phyloP scores from a whole-genome alignment of 805 yeast genomes.

The Kluyveromyces siamensis region DNA sequence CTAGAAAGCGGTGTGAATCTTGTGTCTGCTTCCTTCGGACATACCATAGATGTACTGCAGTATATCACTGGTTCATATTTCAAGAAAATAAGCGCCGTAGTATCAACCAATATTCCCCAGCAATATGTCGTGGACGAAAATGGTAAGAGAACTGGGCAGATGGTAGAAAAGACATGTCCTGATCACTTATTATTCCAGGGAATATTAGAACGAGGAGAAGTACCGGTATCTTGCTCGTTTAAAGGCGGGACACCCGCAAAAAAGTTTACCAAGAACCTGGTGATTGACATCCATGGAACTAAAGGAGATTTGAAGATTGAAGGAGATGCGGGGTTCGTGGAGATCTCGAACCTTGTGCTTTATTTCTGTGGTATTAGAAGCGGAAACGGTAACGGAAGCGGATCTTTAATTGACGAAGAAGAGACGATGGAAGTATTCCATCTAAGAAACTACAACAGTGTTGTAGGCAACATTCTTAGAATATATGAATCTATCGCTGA shows the following conservation, averaged over 20 bases:
- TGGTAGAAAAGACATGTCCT: slow-evolving; percentile 20
- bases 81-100: slow-evolving; percentile 19
- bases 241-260: slow-evolving; percentile 28
- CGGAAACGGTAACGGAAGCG: slow-evolving; percentile 2
- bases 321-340: slow-evolving; percentile 29
- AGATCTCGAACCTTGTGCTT: slow-evolving; percentile 23
- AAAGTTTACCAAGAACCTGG: slow-evolving; percentile 25
- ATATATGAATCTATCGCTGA: slow-evolving; percentile 26
- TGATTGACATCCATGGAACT: slow-evolving; percentile 28
- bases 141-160: slow-evolving; percentile 15
- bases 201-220: slow-evolving; percentile 18
- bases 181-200: slow-evolving; percentile 27
- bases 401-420: slow-evolving; percentile 8
- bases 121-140: slow-evolving; percentile 22
- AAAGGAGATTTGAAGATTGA: slow-evolving; percentile 26
- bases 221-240: slow-evolving; percentile 24
- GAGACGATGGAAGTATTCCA: slow-evolving; percentile 27
- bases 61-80: slow-evolving; percentile 25
- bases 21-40: slow-evolving; percentile 24
- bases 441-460: slow-evolving; percentile 24
- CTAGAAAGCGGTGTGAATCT: slow-evolving; percentile 21
- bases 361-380: slow-evolving; percentile 22
- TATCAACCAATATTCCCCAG: slow-evolving; percentile 23
- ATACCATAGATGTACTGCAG: slow-evolving; percentile 24
- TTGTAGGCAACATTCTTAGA: slow-evolving; percentile 23